Percentiles rank a stretch among this genome's conserved stretches.
Evolutionary conservation across 345 rosid species (phyloP).

Genomic region (Aquilaria sinensis): DNA sequence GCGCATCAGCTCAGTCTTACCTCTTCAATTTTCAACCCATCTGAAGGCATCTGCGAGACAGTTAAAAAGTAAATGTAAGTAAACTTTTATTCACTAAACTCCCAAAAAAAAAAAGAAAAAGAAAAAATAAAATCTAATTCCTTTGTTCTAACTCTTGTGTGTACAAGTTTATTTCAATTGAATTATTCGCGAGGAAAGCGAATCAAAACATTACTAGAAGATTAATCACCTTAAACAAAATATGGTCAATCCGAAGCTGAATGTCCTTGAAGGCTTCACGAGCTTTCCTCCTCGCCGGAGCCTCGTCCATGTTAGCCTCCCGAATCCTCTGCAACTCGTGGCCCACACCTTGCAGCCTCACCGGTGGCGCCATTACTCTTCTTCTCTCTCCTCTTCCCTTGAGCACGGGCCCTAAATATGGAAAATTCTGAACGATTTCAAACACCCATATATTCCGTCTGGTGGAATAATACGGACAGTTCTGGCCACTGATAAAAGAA

Average conservation of each 20-base stretch:
- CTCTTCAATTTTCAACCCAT: constrained; percentile 71
- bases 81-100: not conserved
- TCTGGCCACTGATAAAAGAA: not conserved
- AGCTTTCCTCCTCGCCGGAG: constrained; percentile 59
- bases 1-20: constrained; percentile 24
- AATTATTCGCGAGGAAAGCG: not conserved
- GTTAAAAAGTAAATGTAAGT: constrained; percentile 1
- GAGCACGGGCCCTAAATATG: constrained; percentile 20
- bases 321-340: constrained; percentile 52
- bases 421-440: constrained; percentile 1
- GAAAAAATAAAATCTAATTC: not conserved
- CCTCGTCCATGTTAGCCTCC: constrained; percentile 67
- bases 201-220: not conserved
- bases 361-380: constrained; percentile 30
- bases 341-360: constrained; percentile 37
- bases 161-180: too few relatives aligned
- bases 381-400: constrained; percentile 12
- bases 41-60: constrained; percentile 52
- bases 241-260: constrained; percentile 74
- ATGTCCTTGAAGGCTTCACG: constrained; percentile 72
- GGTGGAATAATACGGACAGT: not conserved
- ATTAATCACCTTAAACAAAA: constrained; percentile 66
- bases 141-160: too few relatives aligned
- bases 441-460: not conserved
- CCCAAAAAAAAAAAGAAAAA: not conserved